Base-by-base conservation (phyloP, 768 basidiomycete genomes). In the Amanita muscaria region DNA sequence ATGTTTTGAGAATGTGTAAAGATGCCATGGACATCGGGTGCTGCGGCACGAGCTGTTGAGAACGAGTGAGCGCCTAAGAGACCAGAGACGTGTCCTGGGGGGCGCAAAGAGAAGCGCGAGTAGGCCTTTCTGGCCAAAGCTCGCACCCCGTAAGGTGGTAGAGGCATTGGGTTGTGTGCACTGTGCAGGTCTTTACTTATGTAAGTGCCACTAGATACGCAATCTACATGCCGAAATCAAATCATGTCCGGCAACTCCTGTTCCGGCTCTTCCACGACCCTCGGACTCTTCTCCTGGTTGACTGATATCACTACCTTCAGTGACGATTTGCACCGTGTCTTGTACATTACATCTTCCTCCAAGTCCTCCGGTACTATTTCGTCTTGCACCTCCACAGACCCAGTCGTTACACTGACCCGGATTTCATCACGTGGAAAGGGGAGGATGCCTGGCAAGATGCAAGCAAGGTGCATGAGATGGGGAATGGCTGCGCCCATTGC, bases 401-500 rank as follows among this genome's bases (percentile, higher is more conserved):
- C 81, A 0, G 88, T 90, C 6, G 66, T 67, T 11, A 83, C 65
- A 45, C 81, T 72, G 18, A 71, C 72, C 32, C 70, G 68, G 4
- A 88, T 75, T 45, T 88, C 83, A 38, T 77, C 73, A 29, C 63
- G 59, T 1, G 76, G 52, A 54, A 76, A 87, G 0, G 88, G 86
- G 9, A 93, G 69, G 38, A 83, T 78, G 2, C 73, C 68, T 0
- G 88, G 85, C 22, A 92, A 68, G 16, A 87, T 80, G 4, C 80
- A 72, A 10, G 74, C 64, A 11, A 94, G 69, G 37, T 78, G 77
- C 22, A 84, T 63, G 18, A 89, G 76, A 53, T 80, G 81, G 2
- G 90, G 88, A 46, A 93, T 91, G 1, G 91, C 88, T 4, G 90
- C 90, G 19, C 88, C 90, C 79, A 92, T 83, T 5, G 87, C 90